Evolutionary conservation across 2,329 filamentous ascomycete genomes (phyloP).

Genomic region (Magnaporthiopsis incrustans): DNA sequence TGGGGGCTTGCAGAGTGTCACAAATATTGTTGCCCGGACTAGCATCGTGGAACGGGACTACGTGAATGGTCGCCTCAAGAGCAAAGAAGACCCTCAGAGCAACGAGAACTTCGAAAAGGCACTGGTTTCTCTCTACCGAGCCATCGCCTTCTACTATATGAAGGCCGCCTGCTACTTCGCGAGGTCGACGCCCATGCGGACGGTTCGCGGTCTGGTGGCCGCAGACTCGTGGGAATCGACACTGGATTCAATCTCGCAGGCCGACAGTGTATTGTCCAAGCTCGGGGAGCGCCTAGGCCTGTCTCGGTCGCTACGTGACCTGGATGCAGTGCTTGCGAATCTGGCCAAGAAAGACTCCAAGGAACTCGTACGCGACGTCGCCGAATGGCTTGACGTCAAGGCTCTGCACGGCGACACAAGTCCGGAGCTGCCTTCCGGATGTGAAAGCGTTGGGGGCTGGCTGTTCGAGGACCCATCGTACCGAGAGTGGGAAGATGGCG

Average conservation of each 20-base stretch:
- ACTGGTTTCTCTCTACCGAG: not conserved
- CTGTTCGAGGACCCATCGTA: no score
- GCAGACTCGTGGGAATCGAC: not conserved
- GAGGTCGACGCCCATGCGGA: not conserved
- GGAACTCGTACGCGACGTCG: not conserved
- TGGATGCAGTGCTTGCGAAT: not conserved
- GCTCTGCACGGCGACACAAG: not conserved
- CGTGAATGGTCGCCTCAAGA: no score
- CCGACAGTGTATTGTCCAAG: not conserved
- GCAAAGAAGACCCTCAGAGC: not conserved
- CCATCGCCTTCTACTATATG: not conserved
- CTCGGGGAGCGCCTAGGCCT: not conserved
- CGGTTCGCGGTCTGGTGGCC: not conserved
- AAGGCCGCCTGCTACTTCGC: not conserved
- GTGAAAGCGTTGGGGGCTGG: no score
- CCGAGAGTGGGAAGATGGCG: no score
- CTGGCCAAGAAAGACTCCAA: not conserved
- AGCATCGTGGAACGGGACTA: not conserved
- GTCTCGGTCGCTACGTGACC: not conserved
- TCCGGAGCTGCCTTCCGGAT: no score
- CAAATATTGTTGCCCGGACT: no score
- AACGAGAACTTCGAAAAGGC: not conserved
- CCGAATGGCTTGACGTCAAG: not conserved
- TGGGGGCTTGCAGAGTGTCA: no score
- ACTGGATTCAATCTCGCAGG: not conserved